Evolutionary conservation across 225 moss, liverwort and hornwort genomes (phyloP), one percentile per base, ranked within the genome.

Genomic region (Takakia lepidozioides): DNA sequence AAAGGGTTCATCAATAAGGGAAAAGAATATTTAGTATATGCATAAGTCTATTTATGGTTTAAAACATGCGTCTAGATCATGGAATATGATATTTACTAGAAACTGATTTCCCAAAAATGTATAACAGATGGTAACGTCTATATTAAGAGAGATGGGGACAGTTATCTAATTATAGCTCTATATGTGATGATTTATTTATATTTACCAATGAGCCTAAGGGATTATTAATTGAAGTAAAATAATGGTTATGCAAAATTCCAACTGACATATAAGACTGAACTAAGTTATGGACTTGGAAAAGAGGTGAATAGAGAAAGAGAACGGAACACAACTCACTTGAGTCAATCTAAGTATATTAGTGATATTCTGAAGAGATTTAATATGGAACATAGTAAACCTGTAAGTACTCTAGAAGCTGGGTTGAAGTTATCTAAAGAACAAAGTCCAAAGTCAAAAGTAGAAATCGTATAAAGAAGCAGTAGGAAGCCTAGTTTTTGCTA

Each of bases 101-200:
- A 16, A 16, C 19, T 16, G 30, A 21, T 3, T 52, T 52, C 35
- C n/a, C 11, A 17, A 3, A 32, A 52, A 21, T 23, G 51, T 24
- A 52, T 3, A 32, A 2, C 32, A 9, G 51, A 52, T 19, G 35
- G n/a, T 29, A 52, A 52, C 35, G 30, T 52, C 7, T 52, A 52
- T 1, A 35, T 24, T 10, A 3, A 19, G 5, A 44, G 8, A 0
- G 19, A 2, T 0, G 8, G 21, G 2, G 6, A 0, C 23, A 44
- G 23, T 8, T 3, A 19, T 1, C 5, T 19, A 2, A 44, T 44
- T 5, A 2, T 44, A 44, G 8, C 2, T 3, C 21, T 44, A 5
- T 24, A 44, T 44, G 44, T 44, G 1, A 44, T 44, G 44, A 44
- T 44, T 8, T 21, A 18, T 10, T 44, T 18, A 14, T 6, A 29